A percentile compares a stretch with the other conserved stretches of the same genome.
phyloP scores from a whole-genome alignment of 345 rosid species.

The Geranium brycei region DNA sequence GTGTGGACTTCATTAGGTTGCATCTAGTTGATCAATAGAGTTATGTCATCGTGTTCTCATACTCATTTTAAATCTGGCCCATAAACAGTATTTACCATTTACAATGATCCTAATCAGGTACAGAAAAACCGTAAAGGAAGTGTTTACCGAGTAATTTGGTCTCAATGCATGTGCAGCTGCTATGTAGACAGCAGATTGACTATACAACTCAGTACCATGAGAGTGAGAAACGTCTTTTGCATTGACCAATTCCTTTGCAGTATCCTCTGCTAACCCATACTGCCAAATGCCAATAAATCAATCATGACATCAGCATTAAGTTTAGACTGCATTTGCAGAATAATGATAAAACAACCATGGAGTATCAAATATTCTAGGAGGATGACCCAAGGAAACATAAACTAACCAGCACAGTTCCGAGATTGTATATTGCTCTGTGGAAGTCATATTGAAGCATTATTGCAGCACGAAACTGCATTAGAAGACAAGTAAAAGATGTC shows the following conservation, averaged over 20 bases:
- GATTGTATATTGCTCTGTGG: slow-evolving; percentile 96
- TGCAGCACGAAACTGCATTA: slow-evolving; percentile 83
- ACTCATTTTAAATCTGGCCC: neutral
- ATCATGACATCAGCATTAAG: slow-evolving; percentile 3
- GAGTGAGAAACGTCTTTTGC: slow-evolving; percentile 55
- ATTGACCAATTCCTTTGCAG: slow-evolving; percentile 52
- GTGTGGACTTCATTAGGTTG: no score
- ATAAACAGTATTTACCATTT: neutral
- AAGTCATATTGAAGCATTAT: slow-evolving; percentile 91
- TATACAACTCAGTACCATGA: slow-evolving; percentile 52
- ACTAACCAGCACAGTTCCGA: slow-evolving; percentile 93
- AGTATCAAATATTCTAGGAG: slow-evolving; percentile 1
- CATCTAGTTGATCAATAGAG: neutral
- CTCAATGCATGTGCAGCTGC: slow-evolving; percentile 97
- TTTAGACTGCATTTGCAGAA: neutral
- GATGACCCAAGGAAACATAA: neutral
- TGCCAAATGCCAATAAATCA: slow-evolving; percentile 30
- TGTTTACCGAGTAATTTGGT: slow-evolving; percentile 80
- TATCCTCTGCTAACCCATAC: slow-evolving; percentile 98
- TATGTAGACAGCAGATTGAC: slow-evolving; percentile 94
- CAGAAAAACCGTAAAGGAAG: slow-evolving; percentile 1
- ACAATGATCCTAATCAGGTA: neutral
- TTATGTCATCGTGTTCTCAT: neutral
- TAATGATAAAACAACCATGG: slow-evolving; percentile 1
- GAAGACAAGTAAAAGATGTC: slow-evolving; percentile 11